These are phyloP conservation scores for Backusella psychrophila DNA, from an alignment of 192 early-diverging fungal species.

Conservation along the genomic window DNA sequence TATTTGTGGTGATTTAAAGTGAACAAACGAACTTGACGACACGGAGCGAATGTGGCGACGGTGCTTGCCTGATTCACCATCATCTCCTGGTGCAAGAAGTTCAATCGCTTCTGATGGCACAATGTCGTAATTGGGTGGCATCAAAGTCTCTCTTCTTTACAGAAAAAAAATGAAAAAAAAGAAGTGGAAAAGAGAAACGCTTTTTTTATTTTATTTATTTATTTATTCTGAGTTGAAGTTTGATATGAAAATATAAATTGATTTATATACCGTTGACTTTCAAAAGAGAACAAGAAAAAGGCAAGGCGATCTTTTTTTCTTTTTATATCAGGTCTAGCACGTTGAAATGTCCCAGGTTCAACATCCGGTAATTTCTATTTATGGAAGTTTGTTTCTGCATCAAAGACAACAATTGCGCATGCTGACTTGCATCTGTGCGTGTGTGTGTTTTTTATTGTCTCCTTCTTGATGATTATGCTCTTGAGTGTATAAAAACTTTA, in stretches of 20 bases:
- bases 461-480: too few relatives aligned
- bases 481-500: too few relatives aligned
- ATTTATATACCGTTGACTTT: neutral
- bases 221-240: neutral
- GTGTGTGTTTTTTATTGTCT: neutral
- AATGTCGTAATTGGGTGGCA: conserved; percentile 13
- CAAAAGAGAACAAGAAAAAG: neutral
- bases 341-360: neutral
- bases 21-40: conserved; percentile 15
- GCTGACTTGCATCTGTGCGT: neutral
- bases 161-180: neutral
- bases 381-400: neutral
- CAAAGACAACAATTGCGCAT: neutral
- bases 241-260: neutral
- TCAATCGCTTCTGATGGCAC: conserved; percentile 6
- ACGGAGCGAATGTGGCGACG: neutral
- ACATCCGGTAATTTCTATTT: neutral
- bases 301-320: neutral
- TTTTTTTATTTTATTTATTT: neutral
- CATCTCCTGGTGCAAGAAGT: neutral
- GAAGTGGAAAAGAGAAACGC: neutral
- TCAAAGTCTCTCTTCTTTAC: neutral
- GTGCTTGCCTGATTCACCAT: neutral
- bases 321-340: neutral
- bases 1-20: conserved; percentile 10